A percentile compares a stretch with the other conserved stretches of the same genome.
Conservation (phyloP, 78 protist genomes). For the Corallochytrium limacisporum region DNA sequence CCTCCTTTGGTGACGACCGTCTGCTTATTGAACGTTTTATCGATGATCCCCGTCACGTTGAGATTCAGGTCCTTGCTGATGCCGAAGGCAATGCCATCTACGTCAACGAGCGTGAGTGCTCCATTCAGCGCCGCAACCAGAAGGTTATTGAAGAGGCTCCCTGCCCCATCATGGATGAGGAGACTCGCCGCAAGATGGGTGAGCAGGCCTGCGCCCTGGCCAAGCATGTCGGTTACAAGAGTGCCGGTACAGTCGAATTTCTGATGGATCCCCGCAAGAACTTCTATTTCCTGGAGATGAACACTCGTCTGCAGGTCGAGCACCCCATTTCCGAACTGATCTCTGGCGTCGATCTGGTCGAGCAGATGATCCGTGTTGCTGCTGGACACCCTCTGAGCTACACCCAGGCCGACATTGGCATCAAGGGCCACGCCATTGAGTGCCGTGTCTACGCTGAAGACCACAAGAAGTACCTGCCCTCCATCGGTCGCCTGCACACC, state of each 20-base stretch:
- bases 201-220: conserved; percentile 81
- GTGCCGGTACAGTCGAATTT: conserved; percentile 83
- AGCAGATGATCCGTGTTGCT: conserved; percentile 71
- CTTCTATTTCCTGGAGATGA: conserved; percentile 92
- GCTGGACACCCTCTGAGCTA: conserved; percentile 48
- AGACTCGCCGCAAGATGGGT: conserved; percentile 60
- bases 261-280: conserved; percentile 60
- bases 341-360: conserved; percentile 87
- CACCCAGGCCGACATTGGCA: conserved; percentile 49
- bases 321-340: conserved; percentile 85
- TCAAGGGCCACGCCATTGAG: conserved; percentile 85
- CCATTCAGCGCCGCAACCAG: conserved; percentile 89
- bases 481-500: conserved; percentile 10
- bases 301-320: conserved; percentile 96
- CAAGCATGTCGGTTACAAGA: conserved; percentile 69
- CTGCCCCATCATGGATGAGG: conserved; percentile 31
- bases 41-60: conserved; percentile 79
- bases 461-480: conserved; percentile 14
- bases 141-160: conserved; percentile 95
- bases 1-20: conserved; percentile 74
- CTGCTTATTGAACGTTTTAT: conserved; percentile 70
- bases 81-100: conserved; percentile 14
- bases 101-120: conserved; percentile 88
- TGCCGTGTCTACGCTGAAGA: conserved; percentile 83
- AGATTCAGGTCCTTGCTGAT: conserved; percentile 51